A percentile compares a stretch with the other conserved stretches of the same genome.
Evolutionary conservation across 768 basidiomycete genomes (phyloP).

Genomic region (Xerocomellus amylosporus): DNA sequence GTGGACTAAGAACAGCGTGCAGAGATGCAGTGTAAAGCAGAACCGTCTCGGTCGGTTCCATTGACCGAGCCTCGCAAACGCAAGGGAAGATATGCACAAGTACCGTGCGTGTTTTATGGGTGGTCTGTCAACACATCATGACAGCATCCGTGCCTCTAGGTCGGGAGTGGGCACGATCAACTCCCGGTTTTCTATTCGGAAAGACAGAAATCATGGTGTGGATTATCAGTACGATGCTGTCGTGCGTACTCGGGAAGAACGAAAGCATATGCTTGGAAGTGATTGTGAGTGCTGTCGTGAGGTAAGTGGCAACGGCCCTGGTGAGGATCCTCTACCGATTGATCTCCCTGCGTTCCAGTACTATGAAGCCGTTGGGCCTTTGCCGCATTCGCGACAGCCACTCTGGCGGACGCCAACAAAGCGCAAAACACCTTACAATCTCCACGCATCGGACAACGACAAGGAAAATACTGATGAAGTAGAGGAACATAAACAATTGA

Average conservation of each 20-base stretch:
- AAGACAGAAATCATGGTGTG: conserved; percentile 60
- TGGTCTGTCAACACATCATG: background rate
- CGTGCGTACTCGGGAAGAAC: conserved; percentile 60
- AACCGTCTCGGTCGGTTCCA: conserved; percentile 6
- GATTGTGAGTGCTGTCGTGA: conserved; percentile 84
- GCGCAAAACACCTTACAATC: conserved; percentile 15
- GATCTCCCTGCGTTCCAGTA: conserved; percentile 47
- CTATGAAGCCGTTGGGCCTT: conserved; percentile 70
- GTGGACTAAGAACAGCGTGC: background rate
- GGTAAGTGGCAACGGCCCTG: conserved; percentile 39
- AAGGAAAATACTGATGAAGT: conserved; percentile 36
- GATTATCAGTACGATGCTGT: conserved; percentile 74
- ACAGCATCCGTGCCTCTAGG: conserved; percentile 14
- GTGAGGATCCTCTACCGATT: background rate
- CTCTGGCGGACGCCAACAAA: conserved; percentile 69
- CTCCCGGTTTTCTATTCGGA: conserved; percentile 63
- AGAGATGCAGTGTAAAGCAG: conserved; percentile 17
- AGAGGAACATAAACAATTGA: conserved; percentile 60
- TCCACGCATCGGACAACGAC: conserved; percentile 4
- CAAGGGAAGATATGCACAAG: conserved; percentile 55
- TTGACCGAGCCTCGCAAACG: conserved; percentile 44
- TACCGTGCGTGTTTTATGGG: conserved; percentile 28
- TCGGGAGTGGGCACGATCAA: conserved; percentile 50
- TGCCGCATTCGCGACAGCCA: conserved; percentile 68
- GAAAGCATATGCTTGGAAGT: conserved; percentile 64